Base-by-base conservation (phyloP, 768 basidiomycete genomes). In the Kwoniella mangroviensis region DNA sequence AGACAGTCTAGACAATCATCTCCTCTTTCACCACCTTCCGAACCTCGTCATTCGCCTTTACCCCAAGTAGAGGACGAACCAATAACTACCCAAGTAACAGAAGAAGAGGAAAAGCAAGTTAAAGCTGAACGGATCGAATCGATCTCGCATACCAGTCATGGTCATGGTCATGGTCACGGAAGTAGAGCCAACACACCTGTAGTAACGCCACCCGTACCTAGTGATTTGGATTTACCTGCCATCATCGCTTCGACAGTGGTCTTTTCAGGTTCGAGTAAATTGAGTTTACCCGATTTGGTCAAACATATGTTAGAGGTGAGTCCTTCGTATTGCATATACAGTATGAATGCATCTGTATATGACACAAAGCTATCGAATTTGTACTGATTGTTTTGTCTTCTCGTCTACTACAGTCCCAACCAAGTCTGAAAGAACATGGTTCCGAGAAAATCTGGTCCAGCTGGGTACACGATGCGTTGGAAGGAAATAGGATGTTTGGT, bases 271-370 rank as follows among this genome's bases (percentile, higher is more conserved):
- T 74, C 72, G 2, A 77, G 75, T 34, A 81, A 81, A 40, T 68
- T 78, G 43, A 74, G 71, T 57, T 57, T 78, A 41, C 81, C 81
- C 26, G 82, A 83, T 71, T 68, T 83, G n/a, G 80, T 83, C 54
- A 83, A 81, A 65, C 77, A 77, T 34, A 77, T 83, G 69, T 65
- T 83, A 17, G 82, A 83, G 67, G 82, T 83, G 69, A 74, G 82
- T 78, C 6, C 34, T 34, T 49, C 11, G 11, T n/a, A 6, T 24
- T 9, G 58, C n/a, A 28, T 58, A 17, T 51, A 21, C 21, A 51
- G 49, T 51, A 51, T 21, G 34, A 51, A 12, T 64, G 17, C 26
- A 15, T 45, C 21, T 34, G 22, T 34, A 59, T 2, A 41, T 59
- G 17, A 21, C 40, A 42, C 12, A 60, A 34, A 22, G 19, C n/a